phyloP scores from a whole-genome alignment of 2,329 filamentous ascomycete genomes.

The Stachybotrys chlorohalonatus region DNA sequence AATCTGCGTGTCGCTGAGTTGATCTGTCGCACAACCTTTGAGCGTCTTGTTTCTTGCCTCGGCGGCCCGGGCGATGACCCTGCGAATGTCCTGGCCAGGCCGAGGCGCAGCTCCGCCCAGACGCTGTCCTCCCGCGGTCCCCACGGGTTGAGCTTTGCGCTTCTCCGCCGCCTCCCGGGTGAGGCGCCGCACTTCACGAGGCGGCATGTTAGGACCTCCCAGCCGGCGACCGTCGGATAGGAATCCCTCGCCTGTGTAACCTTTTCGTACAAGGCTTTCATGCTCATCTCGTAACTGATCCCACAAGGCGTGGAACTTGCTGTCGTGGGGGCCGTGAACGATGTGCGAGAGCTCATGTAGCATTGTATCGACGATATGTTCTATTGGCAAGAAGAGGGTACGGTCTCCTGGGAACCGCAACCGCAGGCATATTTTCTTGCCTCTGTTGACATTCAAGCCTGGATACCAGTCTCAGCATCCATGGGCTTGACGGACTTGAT shows the following conservation, averaged over 20 bases:
- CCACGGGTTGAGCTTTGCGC: constrained; percentile 45
- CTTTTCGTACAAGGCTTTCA: constrained; percentile 64
- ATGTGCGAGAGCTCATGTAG: constrained; percentile 92
- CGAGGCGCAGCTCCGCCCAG: constrained; percentile 53
- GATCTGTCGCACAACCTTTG: constrained; percentile 67
- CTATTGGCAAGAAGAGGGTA: constrained; percentile 68
- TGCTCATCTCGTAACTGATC: constrained; percentile 83
- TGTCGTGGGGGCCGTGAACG: constrained; percentile 73
- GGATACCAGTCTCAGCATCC: background rate
- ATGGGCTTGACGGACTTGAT: background rate
- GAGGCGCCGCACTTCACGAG: constrained; percentile 64
- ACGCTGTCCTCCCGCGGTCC: constrained; percentile 60
- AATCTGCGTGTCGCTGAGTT: constrained; percentile 56
- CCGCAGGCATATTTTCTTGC: constrained; percentile 72
- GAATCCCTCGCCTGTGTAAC: constrained; percentile 88
- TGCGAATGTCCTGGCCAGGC: constrained; percentile 59
- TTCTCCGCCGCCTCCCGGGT: constrained; percentile 69
- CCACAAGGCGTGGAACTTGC: constrained; percentile 77
- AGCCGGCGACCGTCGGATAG: constrained; percentile 65
- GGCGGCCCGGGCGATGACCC: constrained; percentile 62
- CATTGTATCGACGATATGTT: constrained; percentile 81
- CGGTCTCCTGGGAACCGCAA: constrained; percentile 68
- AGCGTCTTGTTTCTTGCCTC: constrained; percentile 58
- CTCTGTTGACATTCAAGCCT: constrained; percentile 70
- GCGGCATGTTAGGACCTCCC: constrained; percentile 56